Conservation (phyloP, 306 rosid genomes). For the Cicer bijugum region DNA sequence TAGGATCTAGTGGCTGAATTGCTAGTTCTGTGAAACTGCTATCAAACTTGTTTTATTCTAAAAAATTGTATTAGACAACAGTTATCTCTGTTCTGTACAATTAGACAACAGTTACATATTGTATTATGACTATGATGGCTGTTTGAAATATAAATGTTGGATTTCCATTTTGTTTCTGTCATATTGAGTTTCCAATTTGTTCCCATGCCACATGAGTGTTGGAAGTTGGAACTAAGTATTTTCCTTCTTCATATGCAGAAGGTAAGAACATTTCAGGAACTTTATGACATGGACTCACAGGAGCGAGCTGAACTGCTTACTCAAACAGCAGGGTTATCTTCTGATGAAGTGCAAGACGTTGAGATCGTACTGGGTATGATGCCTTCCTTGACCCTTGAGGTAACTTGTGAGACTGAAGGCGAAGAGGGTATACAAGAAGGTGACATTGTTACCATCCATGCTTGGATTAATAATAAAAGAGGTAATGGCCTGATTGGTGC, state of each 20-base stretch:
- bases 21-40: slow-evolving; percentile 17
- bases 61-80: not conserved
- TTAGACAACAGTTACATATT: not conserved
- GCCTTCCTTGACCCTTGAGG: slow-evolving; percentile 78
- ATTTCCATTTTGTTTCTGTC: not conserved
- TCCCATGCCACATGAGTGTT: slow-evolving; percentile 11
- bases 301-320: slow-evolving; percentile 85
- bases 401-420: slow-evolving; percentile 90
- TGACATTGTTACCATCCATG: slow-evolving; percentile 82
- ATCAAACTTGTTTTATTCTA: not conserved
- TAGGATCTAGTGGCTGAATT: slow-evolving; percentile 26
- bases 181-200: slow-evolving; percentile 31
- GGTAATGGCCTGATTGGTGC: slow-evolving; percentile 79
- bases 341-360: slow-evolving; percentile 78
- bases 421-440: slow-evolving; percentile 97
- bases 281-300: slow-evolving; percentile 70
- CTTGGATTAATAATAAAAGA: slow-evolving; percentile 79
- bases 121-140: slow-evolving; percentile 14
- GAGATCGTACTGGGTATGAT: slow-evolving; percentile 79
- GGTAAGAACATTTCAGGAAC: slow-evolving; percentile 91
- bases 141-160: slow-evolving; percentile 26
- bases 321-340: slow-evolving; percentile 76
- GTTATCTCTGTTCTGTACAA: slow-evolving; percentile 22
- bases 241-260: slow-evolving; percentile 59
- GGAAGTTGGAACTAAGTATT: slow-evolving; percentile 37